Conservation (phyloP, 2,329 filamentous ascomycete species). For the Venturia asperata region DNA sequence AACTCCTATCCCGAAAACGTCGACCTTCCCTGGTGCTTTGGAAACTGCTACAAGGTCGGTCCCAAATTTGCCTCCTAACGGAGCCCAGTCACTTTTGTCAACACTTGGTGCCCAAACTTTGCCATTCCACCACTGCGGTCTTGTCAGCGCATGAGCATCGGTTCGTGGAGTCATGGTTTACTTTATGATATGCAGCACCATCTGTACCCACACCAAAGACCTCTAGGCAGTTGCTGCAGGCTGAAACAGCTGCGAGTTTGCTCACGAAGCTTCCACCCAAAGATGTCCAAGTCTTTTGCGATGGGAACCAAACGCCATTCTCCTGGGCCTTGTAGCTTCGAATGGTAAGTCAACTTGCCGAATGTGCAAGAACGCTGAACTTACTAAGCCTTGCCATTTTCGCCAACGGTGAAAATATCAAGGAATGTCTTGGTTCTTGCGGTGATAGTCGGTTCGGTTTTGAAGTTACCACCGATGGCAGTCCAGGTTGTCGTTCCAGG, state of each 20-base stretch:
- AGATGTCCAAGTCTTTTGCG: neutral
- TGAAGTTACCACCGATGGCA: conserved; percentile 13
- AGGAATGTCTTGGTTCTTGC: conserved; percentile 17
- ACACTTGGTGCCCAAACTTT: neutral
- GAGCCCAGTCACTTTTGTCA: conserved; percentile 23
- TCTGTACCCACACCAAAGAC: conserved; percentile 22
- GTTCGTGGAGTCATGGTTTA: neutral
- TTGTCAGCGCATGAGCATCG: neutral
- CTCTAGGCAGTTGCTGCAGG: conserved; percentile 19
- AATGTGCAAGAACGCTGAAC: neutral
- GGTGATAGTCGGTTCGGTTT: conserved; percentile 14
- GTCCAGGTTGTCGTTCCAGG: neutral
- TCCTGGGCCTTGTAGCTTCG: neutral
- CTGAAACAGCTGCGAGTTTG: conserved; percentile 19
- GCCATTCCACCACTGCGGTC: conserved; percentile 23
- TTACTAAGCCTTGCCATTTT: neutral
- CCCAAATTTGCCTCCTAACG: conserved; percentile 25
- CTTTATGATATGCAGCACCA: conserved; percentile 8
- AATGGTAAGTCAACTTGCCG: neutral
- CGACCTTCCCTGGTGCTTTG: conserved; percentile 24
- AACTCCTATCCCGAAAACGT: conserved; percentile 24
- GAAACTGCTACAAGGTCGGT: conserved; percentile 25
- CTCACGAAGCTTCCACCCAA: conserved; percentile 12
- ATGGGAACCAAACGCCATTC: neutral
- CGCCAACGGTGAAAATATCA: neutral